phyloP scores from a whole-genome alignment of 1,139 yeast genomes.

The Yamadazyma diospyri region DNA sequence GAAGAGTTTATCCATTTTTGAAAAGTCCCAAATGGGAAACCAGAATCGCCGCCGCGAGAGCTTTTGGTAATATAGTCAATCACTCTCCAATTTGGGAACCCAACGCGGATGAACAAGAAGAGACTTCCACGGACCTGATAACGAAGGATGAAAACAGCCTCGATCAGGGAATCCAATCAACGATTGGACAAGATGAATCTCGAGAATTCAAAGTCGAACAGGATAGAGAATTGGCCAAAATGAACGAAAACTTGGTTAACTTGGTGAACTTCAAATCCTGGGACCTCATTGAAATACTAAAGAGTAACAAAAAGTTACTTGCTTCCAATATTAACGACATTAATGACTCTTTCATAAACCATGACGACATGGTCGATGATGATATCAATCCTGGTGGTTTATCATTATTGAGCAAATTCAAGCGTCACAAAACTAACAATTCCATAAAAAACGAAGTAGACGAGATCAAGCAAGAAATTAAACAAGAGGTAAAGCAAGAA shows the following conservation, averaged over 20 bases:
- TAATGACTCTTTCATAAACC: constrained; percentile 15
- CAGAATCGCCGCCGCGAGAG: constrained; percentile 89
- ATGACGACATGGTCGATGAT: constrained; percentile 21
- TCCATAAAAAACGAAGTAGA: constrained; percentile 14
- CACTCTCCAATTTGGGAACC: constrained; percentile 88
- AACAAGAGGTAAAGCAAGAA: constrained; percentile 11
- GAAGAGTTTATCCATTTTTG: constrained; percentile 88
- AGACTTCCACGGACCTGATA: constrained; percentile 3
- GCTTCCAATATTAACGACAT: constrained; percentile 61
- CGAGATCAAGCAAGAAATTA: constrained; percentile 10
- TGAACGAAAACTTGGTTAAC: constrained; percentile 45
- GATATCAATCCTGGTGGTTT: constrained; percentile 12
- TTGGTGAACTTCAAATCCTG: constrained; percentile 60
- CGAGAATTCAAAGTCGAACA: constrained; percentile 38
- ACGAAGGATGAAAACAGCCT: constrained; percentile 6
- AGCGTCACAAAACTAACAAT: constrained; percentile 32
- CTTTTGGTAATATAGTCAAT: constrained; percentile 88
- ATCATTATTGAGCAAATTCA: constrained; percentile 30
- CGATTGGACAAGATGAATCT: constrained; percentile 27
- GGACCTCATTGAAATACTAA: constrained; percentile 60
- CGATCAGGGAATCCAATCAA: no score
- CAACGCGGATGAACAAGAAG: constrained; percentile 28
- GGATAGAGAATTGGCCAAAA: constrained; percentile 43
- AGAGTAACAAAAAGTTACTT: constrained; percentile 65
- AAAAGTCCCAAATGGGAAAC: constrained; percentile 92